Evolutionary conservation across 108 stramenopile species (phyloP).

Genomic region (Nitzschia sp.): DNA sequence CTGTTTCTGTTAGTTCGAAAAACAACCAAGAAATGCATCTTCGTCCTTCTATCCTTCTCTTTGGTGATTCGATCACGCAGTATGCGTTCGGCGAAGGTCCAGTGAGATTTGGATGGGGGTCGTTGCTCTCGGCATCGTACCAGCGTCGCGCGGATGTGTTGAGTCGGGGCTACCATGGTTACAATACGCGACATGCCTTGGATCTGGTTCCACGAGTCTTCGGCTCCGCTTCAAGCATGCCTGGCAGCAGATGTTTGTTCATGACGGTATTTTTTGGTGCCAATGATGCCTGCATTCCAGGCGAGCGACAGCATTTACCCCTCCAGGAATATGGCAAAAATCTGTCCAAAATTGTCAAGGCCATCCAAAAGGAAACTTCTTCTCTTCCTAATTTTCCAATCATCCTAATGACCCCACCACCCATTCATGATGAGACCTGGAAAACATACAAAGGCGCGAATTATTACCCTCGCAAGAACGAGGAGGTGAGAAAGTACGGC

Average conservation of each 20-base stretch:
- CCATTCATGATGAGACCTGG: slow-evolving; percentile 61
- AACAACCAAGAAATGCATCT: too few relatives aligned
- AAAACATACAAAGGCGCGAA: slow-evolving; percentile 14
- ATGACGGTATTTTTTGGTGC: slow-evolving; percentile 76
- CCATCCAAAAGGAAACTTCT: slow-evolving; percentile 23
- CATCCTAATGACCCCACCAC: slow-evolving; percentile 73
- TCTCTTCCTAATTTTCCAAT: too few relatives aligned
- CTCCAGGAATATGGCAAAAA: slow-evolving; percentile 53
- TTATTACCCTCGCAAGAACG: slow-evolving; percentile 45
- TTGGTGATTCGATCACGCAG: slow-evolving; percentile 76
- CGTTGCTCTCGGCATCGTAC: slow-evolving; percentile 48
- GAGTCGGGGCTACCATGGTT: slow-evolving; percentile 74
- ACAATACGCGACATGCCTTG: slow-evolving; percentile 64
- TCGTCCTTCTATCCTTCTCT: slow-evolving; percentile 58
- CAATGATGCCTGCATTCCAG: slow-evolving; percentile 67
- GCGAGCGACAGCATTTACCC: slow-evolving; percentile 66
- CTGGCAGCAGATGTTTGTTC: slow-evolving; percentile 27
- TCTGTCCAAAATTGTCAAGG: slow-evolving; percentile 44
- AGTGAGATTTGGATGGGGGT: slow-evolving; percentile 59
- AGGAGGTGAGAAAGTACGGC: slow-evolving; percentile 51
- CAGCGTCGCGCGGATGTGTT: slow-evolving; percentile 67
- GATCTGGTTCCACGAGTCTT: slow-evolving; percentile 45
- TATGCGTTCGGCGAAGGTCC: slow-evolving; percentile 47
- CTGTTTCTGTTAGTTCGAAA: too few relatives aligned
- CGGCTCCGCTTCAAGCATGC: neutral